Conservation (phyloP, 2,329 filamentous ascomycete genomes). For the Exophiala oligosperma region DNA sequence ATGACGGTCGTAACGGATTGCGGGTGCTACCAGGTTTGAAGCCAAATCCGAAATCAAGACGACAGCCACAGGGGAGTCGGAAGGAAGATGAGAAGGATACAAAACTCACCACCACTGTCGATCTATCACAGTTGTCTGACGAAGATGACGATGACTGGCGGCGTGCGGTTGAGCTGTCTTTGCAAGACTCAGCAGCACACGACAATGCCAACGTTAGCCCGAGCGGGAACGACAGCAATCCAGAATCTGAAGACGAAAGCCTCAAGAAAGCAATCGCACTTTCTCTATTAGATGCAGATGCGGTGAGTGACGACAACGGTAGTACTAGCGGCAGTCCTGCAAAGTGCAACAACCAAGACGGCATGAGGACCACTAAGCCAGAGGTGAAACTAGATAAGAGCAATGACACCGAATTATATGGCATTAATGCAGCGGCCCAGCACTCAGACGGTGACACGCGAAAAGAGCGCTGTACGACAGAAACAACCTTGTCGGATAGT, state of each 20-base stretch:
- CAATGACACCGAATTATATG: neutral
- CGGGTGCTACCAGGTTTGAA: no score
- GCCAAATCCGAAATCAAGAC: no score
- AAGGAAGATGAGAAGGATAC: neutral
- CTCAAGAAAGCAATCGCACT: slow-evolving; percentile 34
- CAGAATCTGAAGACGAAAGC: slow-evolving; percentile 35
- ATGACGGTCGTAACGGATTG: neutral
- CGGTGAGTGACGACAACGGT: neutral
- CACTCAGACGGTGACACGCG: no score
- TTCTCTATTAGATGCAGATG: slow-evolving; percentile 29
- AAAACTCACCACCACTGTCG: slow-evolving; percentile 5
- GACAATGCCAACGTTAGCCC: neutral
- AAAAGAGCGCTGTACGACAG: no score
- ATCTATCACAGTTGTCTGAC: slow-evolving; percentile 13
- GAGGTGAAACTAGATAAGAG: neutral
- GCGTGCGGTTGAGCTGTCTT: no score
- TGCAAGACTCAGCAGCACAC: no score
- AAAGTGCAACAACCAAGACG: no score
- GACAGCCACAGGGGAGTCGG: no score
- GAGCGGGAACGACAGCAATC: no score
- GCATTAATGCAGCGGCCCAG: no score
- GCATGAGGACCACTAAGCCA: neutral
- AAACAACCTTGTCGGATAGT: no score
- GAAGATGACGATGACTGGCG: neutral
- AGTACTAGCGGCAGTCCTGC: neutral